Percentiles rank a stretch among this genome's conserved stretches.
Evolutionary conservation across 2,329 filamentous ascomycete genomes (phyloP).

Genomic region (Claviceps arundinis): DNA sequence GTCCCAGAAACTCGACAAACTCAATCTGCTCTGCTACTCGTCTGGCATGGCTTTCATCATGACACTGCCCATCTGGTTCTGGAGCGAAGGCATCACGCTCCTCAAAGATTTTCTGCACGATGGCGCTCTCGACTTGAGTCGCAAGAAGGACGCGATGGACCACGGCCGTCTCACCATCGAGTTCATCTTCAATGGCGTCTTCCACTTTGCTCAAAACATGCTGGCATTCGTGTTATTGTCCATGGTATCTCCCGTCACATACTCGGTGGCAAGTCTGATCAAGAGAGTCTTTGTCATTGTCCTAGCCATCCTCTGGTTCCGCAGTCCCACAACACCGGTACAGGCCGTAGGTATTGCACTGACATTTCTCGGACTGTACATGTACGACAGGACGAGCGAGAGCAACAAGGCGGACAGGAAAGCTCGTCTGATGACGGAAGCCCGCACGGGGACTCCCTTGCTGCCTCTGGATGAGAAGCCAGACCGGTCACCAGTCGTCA

Average conservation of each 20-base stretch:
- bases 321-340: conserved; percentile 68
- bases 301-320: conserved; percentile 92
- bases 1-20: conserved; percentile 79
- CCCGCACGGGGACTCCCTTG: conserved; percentile 31
- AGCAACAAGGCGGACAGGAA: conserved; percentile 77
- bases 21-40: conserved; percentile 95
- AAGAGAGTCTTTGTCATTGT: conserved; percentile 96
- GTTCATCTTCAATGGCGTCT: conserved; percentile 92
- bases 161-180: conserved; percentile 66
- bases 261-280: conserved; percentile 89
- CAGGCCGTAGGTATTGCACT: conserved; percentile 78
- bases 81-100: conserved; percentile 71
- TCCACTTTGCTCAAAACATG: conserved; percentile 94
- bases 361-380: conserved; percentile 83
- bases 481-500: not conserved
- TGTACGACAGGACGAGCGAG: conserved; percentile 88
- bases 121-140: conserved; percentile 53
- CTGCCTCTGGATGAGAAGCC: conserved; percentile 48
- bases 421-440: conserved; percentile 49
- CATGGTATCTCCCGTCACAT: conserved; percentile 90
- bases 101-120: conserved; percentile 68
- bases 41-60: conserved; percentile 82
- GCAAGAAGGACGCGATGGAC: conserved; percentile 54
- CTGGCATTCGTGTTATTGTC: conserved; percentile 86
- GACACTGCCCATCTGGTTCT: conserved; percentile 85